Evolutionary conservation across 2,329 filamentous ascomycete genomes (phyloP).

Genomic region (Aspergillus intermedius): DNA sequence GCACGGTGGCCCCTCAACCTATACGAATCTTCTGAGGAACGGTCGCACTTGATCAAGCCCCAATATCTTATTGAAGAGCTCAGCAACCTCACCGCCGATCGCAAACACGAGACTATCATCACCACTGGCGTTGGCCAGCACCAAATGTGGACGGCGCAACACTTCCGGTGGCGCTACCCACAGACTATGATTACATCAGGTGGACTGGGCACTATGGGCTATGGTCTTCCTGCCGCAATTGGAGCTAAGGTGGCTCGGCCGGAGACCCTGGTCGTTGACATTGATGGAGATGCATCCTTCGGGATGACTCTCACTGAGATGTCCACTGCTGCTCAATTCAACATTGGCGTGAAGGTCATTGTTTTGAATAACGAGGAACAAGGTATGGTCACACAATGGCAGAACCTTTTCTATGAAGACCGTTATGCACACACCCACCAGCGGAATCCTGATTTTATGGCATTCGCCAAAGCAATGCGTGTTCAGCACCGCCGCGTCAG

Average conservation of each 20-base stretch:
- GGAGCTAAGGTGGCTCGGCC: slow-evolving; percentile 77
- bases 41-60: slow-evolving; percentile 75
- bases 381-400: slow-evolving; percentile 92
- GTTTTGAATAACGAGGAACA: slow-evolving; percentile 88
- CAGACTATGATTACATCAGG: slow-evolving; percentile 90
- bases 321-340: slow-evolving; percentile 78
- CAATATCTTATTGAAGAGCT: slow-evolving; percentile 83
- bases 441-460: slow-evolving; percentile 79
- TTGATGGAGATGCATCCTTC: slow-evolving; percentile 75
- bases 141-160: slow-evolving; percentile 95
- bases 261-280: slow-evolving; percentile 71
- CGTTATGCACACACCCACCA: slow-evolving; percentile 78
- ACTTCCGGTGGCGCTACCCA: slow-evolving; percentile 86
- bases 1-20: slow-evolving; percentile 69
- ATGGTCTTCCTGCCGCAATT: slow-evolving; percentile 87
- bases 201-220: slow-evolving; percentile 90
- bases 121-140: slow-evolving; percentile 90
- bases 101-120: slow-evolving; percentile 75
- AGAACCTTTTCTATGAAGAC: slow-evolving; percentile 85
- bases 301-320: slow-evolving; percentile 89
- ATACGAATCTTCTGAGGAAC: slow-evolving; percentile 52
- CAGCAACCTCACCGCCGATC: slow-evolving; percentile 66
- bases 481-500: slow-evolving; percentile 51
- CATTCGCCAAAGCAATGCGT: slow-evolving; percentile 52
- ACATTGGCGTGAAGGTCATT: slow-evolving; percentile 85